Conservation (phyloP, 805 yeast genomes). For the Candida ortonii region DNA sequence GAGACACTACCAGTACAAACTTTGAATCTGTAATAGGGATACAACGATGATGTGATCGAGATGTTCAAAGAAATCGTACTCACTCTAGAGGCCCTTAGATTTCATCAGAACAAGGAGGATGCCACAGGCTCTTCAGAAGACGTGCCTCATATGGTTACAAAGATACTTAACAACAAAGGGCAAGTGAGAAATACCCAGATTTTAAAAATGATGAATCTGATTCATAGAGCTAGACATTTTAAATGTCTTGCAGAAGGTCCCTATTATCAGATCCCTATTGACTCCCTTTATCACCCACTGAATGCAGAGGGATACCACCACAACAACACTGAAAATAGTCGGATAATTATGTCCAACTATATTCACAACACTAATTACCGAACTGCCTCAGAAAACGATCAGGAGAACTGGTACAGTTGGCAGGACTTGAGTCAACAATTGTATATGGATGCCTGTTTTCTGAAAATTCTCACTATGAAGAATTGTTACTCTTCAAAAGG, state of each 20-base stretch:
- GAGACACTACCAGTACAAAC: neutral
- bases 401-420: slow-evolving; percentile 35
- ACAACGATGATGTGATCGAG: slow-evolving; percentile 34
- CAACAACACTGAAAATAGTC: slow-evolving; percentile 24
- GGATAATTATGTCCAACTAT: slow-evolving; percentile 22
- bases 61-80: slow-evolving; percentile 31
- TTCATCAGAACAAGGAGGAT: slow-evolving; percentile 9
- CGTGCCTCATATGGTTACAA: slow-evolving; percentile 12
- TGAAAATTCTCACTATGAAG: slow-evolving; percentile 36
- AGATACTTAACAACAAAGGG: slow-evolving; percentile 22
- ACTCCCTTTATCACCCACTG: slow-evolving; percentile 32
- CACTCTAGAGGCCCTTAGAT: slow-evolving; percentile 29
- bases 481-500: slow-evolving; percentile 24
- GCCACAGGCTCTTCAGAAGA: slow-evolving; percentile 1
- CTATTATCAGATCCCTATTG: slow-evolving; percentile 30
- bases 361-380: slow-evolving; percentile 27
- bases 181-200: slow-evolving; percentile 21
- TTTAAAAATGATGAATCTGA: slow-evolving; percentile 22
- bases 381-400: slow-evolving; percentile 22
- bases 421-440: slow-evolving; percentile 36
- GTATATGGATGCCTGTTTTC: slow-evolving; percentile 37
- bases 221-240: slow-evolving; percentile 30
- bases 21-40: slow-evolving; percentile 35
- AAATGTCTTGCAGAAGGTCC: slow-evolving; percentile 27
- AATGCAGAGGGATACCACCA: slow-evolving; percentile 24